Percentiles rank a stretch among this genome's conserved stretches.
Evolutionary conservation across 129 eudicot species (phyloP).

Genomic region (Flaveria linearis): DNA sequence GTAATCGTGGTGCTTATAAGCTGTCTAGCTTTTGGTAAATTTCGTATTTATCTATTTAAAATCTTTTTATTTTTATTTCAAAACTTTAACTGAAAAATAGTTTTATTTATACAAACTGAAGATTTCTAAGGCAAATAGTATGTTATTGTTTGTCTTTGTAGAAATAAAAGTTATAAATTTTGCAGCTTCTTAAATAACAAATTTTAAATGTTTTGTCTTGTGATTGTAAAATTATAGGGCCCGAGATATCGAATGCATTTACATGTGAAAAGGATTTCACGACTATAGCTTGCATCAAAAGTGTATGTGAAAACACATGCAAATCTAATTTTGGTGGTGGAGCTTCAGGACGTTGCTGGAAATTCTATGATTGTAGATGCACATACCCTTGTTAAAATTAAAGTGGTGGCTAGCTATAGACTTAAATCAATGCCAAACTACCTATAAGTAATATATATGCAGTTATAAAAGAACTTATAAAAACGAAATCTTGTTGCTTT

Average conservation of each 20-base stretch:
- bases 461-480: too few relatives aligned
- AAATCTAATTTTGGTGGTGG: background rate
- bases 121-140: too few relatives aligned
- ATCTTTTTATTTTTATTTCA: conserved; percentile 1
- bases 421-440: background rate
- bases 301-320: conserved; percentile 13
- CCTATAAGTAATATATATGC: background rate
- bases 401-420: background rate
- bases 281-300: background rate
- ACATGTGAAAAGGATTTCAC: background rate
- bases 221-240: background rate
- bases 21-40: background rate
- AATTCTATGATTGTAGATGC: conserved; percentile 5
- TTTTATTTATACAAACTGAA: background rate
- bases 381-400: background rate
- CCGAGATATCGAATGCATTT: background rate
- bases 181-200: background rate
- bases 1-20: conserved; percentile 5
- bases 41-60: background rate
- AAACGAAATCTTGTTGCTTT: too few relatives aligned
- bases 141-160: background rate
- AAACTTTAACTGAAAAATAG: background rate
- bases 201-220: background rate
- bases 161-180: background rate
- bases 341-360: background rate